Evolutionary conservation across 1,284 basidiomycete species (phyloP), one percentile per base, ranked within the genome.

Genomic region (Paramarasmius palmivorus): DNA sequence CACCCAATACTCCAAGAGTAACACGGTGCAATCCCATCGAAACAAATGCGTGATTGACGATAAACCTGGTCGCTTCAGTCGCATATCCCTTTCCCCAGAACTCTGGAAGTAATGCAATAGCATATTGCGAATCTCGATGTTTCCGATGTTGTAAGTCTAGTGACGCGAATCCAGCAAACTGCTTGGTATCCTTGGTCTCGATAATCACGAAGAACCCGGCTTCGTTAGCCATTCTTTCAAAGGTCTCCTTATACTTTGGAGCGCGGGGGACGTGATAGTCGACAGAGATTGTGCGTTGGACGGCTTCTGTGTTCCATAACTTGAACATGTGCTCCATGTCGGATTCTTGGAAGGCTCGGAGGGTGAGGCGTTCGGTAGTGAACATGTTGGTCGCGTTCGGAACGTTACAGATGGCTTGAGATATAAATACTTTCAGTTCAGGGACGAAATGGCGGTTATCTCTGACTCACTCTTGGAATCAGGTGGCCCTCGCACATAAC

Each of bases 151-250:
- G 52, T 4, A 68, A 58, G 22, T 59, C 63, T 26, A 76, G 35
- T 34, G 64, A 61, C 25, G 65, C 61, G 14, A 71, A 65, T 32
- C 76, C 76, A 35, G 77, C 61, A 54, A 74, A 71, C 15, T 64
- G 65, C 22, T 44, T 48, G 19, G 2, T 4, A 9, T 65, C 63
- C 15, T 59, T 58, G n/a, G 66, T 65, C 40, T 65, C 65, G 37
- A 76, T 57, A 52, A 75, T 60, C 48, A 63, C 66, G 38, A 64
- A 62, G 48, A 76, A 64, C 44, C 65, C 59, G 32, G 68, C 65
- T 10, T 59, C 59, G 15, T 68, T 59, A 57, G 65, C 64, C 20
- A 66, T 62, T 26, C 62, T 52, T 36, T 63, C 60, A 48, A 75
- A 53, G 25, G 54, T 51, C 5, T 63, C 64, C 39, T 55, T 59